Evolutionary conservation across 768 basidiomycete species (phyloP), one percentile per base, ranked within the genome.

Genomic region (Cantharellus anzutake): DNA sequence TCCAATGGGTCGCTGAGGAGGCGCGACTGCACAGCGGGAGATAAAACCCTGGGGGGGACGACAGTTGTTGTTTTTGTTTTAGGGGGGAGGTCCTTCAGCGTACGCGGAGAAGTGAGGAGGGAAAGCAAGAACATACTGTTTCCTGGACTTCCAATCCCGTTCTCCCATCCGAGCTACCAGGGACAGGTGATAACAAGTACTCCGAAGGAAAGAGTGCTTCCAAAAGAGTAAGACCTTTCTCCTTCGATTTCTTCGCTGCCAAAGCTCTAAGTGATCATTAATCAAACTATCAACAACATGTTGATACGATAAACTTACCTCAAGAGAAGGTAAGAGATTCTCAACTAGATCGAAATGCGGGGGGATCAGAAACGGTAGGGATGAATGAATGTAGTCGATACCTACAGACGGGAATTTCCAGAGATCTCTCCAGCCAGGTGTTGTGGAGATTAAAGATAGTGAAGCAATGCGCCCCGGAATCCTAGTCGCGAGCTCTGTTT

Each of bases 391-490:
- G 42, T 37, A 37, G 20, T 7, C 7, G 52, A 11, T 7, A 37
- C 52, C 14, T 48, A 50, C 0, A 84, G 79, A 41, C 84, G 80
- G 3, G 83, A 64, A 61, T 86, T 86, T 29, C 39, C 70, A 68
- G 76, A 75, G 82, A 4, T 72, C 59, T 37, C 66, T 55, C 7
- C 11, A 7, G 35, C 83, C 86, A 1, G 85, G 76, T 0, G 80
- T 83, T 0, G 88, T 90, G 3, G 84, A 86, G 4, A 73, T 68
- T 2, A 91, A 74, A 1, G 77, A 74, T 40, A 90, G 75, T 1
- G 85, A 84, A 4, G 72, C 69, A 39, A 89, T 80, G 14, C 85
- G 76, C 7, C 82, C 70, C 0, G 85, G 80, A 41, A 87, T 81
- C 29, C 76, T 75, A 51, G 68, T 73, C 0, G 86, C 79, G 2